Evolutionary conservation across 2,329 filamentous ascomycete genomes (phyloP).

Genomic region (Trichoderma asperellum): DNA sequence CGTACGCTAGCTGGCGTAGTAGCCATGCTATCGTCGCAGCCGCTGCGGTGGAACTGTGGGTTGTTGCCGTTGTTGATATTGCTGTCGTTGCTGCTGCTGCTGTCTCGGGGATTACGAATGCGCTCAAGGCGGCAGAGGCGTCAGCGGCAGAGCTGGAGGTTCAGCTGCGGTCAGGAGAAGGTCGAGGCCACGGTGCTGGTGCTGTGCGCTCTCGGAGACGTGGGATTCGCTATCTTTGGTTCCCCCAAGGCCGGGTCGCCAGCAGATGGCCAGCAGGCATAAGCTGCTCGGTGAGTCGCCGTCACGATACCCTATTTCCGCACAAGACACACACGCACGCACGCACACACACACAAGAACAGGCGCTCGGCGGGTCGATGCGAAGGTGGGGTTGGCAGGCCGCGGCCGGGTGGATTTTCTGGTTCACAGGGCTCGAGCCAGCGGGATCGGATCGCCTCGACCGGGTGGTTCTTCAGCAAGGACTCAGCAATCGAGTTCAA

Average conservation of each 20-base stretch:
- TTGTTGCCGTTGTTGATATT: background rate
- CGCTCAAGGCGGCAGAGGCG: slow-evolving; percentile 16
- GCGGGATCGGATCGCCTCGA: slow-evolving; percentile 27
- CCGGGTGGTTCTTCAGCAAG: slow-evolving; percentile 22
- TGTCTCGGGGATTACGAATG: slow-evolving; percentile 17
- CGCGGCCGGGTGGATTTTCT: slow-evolving; percentile 19
- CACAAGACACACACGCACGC: slow-evolving; percentile 11
- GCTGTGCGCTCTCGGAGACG: slow-evolving; percentile 4
- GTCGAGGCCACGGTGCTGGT: background rate
- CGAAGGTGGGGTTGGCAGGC: slow-evolving; percentile 27
- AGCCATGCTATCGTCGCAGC: slow-evolving; percentile 38
- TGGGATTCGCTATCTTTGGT: slow-evolving; percentile 1
- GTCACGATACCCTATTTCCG: slow-evolving; percentile 14
- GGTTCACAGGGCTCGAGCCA: slow-evolving; percentile 24
- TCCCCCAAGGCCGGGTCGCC: slow-evolving; percentile 18
- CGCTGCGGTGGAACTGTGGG: background rate
- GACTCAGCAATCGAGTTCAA: slow-evolving; percentile 5
- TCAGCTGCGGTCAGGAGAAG: slow-evolving; percentile 15
- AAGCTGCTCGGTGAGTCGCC: slow-evolving; percentile 20
- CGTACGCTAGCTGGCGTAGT: slow-evolving; percentile 65
- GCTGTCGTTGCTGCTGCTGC: background rate
- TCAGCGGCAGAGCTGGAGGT: slow-evolving; percentile 10
- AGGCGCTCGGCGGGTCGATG: slow-evolving; percentile 25
- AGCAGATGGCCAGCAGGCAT: slow-evolving; percentile 27
- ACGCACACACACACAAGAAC: background rate